phyloP scores from a whole-genome alignment of 2,329 filamentous ascomycete species.

The Trematosphaeria pertusa region DNA sequence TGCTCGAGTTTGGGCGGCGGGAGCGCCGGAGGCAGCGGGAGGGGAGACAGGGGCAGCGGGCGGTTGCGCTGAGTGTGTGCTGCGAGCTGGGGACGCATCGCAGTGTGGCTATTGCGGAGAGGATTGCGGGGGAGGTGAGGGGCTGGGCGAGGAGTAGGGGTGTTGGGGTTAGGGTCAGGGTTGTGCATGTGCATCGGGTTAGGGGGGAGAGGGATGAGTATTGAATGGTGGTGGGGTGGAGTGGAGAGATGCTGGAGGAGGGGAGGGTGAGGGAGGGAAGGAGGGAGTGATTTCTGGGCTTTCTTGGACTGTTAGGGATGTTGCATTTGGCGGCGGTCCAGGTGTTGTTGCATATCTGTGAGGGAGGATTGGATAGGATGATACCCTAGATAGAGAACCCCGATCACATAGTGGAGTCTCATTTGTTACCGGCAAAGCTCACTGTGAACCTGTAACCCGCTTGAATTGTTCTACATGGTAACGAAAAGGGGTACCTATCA shows the following conservation, averaged over 20 bases:
- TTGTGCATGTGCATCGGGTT: slow-evolving; percentile 37
- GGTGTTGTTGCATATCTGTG: not conserved
- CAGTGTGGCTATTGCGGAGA: slow-evolving; percentile 39
- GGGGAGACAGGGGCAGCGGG: slow-evolving; percentile 4
- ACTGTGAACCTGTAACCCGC: not conserved
- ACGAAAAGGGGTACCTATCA: slow-evolving; percentile 6
- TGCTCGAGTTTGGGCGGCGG: not conserved
- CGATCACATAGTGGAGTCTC: no score
- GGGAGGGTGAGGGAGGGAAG: no score
- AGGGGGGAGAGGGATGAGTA: slow-evolving; percentile 23
- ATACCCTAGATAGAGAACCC: not conserved
- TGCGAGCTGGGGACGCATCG: slow-evolving; percentile 40
- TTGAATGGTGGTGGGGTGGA: no score
- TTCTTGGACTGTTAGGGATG: not conserved
- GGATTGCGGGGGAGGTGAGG: slow-evolving; percentile 23
- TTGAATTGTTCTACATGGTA: slow-evolving; percentile 11
- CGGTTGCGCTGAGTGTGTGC: slow-evolving; percentile 29
- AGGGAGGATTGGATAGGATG: not conserved
- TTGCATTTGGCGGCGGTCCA: not conserved
- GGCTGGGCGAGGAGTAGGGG: not conserved
- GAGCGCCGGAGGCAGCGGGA: not conserved
- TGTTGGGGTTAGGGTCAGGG: slow-evolving; percentile 18
- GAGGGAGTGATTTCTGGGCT: no score
- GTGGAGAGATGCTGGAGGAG: not conserved
- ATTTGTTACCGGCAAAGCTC: no score